Evolutionary conservation across 176 grass and related monocot genomes (phyloP).

Genomic region (Cenchrus fungigraminus): DNA sequence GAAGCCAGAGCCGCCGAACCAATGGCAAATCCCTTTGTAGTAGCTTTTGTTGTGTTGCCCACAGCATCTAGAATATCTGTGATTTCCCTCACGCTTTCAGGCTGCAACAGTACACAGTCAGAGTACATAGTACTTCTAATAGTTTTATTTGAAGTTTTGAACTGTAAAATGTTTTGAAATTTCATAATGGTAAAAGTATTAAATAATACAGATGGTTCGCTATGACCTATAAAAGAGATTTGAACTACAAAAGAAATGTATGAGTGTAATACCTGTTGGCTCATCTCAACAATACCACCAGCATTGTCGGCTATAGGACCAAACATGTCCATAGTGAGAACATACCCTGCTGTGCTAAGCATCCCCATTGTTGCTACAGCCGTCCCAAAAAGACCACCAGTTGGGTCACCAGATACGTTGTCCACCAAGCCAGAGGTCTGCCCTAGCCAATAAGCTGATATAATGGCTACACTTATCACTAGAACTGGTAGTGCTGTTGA

Average conservation of each 20-base stretch:
- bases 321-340: constrained; percentile 99
- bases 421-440: constrained; percentile 89
- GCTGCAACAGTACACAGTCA: constrained; percentile 55
- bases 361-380: constrained; percentile 99
- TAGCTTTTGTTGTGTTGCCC: constrained; percentile 98
- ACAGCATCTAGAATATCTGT: constrained; percentile 98
- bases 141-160: neutral
- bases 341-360: constrained; percentile 98
- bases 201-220: constrained; percentile 8
- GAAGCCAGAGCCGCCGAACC: constrained; percentile 98
- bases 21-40: constrained; percentile 99
- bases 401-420: constrained; percentile 66
- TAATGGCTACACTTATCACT: constrained; percentile 90
- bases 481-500: constrained; percentile 91
- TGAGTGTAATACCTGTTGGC: constrained; percentile 71
- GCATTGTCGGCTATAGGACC: constrained; percentile 99
- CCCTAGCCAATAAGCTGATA: constrained; percentile 89
- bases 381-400: constrained; percentile 96
- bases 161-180: constrained; percentile 1
- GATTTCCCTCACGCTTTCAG: constrained; percentile 97
- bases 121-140: neutral
- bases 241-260: constrained; percentile 21
- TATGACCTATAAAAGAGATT: constrained; percentile 19
- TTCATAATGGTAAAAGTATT: neutral
- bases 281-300: constrained; percentile 99